Evolutionary conservation across 2,329 filamentous ascomycete genomes (phyloP), one percentile per base, ranked within the genome.

Genomic region (Monilinia polystroma): DNA sequence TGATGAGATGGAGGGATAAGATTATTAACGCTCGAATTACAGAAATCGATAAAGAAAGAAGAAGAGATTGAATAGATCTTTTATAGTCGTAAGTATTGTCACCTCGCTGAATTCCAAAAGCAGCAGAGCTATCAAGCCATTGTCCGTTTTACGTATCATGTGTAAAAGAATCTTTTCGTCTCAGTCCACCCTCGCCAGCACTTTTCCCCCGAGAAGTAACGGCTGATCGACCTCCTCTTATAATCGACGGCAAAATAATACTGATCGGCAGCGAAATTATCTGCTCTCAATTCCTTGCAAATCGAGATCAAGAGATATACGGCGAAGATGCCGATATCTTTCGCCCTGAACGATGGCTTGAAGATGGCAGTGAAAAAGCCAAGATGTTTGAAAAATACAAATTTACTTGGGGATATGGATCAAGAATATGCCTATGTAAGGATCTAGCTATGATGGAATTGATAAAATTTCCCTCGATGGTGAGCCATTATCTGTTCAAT

Each of bases 391-490:
- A 55, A 1, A 66, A 66, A 20, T 66, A 66, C 29, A 59, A 59
- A 16, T 52, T 66, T n/a, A 60, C 54, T 10, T 66, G 38, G 57
- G 63, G 63, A 41, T 66, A 60, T 32, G 63, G 63, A n/a, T 49
- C 63, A 6, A 52, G 63, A 45, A 41, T 60, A 18, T 66, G 63
- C 14, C 16, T 66, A 38, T 55, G 63, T 11, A 66, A 66, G 32
- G 55, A 66, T 53, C 43, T 66, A 12, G 63, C 63, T 6, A 56
- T 56, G 41, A 56, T 64, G 62, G 62, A 64, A 43, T 20, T 64
- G 38, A 55, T 64, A 35, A 64, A 64, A 23, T 29, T 20, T 7
- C 62, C 62, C 2, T 35, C 56, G 43, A 59, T 59, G 57, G 43
- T 59, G 45, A 29, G 57, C 47, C 23, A n/a, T 11, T n/a, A 35